Percentiles rank a stretch among this genome's conserved stretches.
Evolutionary conservation across 2,329 filamentous ascomycete species (phyloP).

Genomic region (Cladosporium sp.): DNA sequence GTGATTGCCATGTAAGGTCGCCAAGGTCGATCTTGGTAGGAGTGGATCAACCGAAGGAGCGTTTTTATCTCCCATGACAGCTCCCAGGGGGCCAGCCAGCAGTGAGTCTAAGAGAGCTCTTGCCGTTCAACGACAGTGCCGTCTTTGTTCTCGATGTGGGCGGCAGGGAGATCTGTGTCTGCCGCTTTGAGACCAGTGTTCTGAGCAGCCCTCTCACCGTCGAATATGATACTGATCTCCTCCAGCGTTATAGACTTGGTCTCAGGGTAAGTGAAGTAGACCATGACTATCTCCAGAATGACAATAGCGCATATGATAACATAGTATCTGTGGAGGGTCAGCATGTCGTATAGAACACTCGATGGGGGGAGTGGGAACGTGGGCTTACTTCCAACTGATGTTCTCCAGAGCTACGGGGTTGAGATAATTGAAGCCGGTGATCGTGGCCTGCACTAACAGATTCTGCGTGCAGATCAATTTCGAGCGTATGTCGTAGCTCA

Average conservation of each 20-base stretch:
- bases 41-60: too few species aligned
- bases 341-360: background rate
- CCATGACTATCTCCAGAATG: conserved; percentile 21
- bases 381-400: conserved; percentile 12
- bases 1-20: too few species aligned
- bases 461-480: conserved; percentile 36
- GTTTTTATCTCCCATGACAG: too few species aligned
- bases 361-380: background rate
- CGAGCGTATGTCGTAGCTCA: conserved; percentile 38
- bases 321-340: conserved; percentile 11
- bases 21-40: too few species aligned
- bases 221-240: conserved; percentile 14
- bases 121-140: background rate
- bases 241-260: conserved; percentile 21
- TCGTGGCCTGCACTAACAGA: conserved; percentile 35
- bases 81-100: background rate
- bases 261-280: conserved; percentile 31
- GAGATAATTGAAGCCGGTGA: conserved; percentile 31
- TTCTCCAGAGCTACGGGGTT: conserved; percentile 14
- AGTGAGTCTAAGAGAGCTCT: background rate
- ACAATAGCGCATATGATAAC: conserved; percentile 20
- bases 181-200: conserved; percentile 2
- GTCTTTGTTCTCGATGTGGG: background rate
- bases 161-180: background rate
- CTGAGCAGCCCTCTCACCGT: conserved; percentile 12